These are phyloP conservation scores for Ligustrum vulgare DNA, from an alignment of 257 asterid genomes.

Conservation along the genomic window DNA sequence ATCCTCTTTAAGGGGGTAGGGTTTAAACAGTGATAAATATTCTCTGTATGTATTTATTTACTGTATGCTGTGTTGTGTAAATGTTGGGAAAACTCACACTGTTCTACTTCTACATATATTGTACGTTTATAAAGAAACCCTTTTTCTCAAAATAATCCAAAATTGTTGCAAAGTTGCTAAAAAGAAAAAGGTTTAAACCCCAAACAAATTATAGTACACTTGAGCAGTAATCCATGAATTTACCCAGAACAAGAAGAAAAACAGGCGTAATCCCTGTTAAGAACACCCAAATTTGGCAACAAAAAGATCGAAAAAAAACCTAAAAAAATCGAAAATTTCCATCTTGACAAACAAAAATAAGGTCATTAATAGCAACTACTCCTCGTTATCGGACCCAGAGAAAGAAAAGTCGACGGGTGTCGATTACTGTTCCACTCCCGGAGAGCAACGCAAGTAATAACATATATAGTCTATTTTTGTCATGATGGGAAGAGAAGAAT, in stretches of 20 bases:
- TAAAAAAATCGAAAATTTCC: background rate
- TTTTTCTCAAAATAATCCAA: constrained; percentile 12
- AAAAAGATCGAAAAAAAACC: background rate
- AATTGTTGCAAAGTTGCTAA: constrained; percentile 9
- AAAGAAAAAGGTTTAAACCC: constrained; percentile 17
- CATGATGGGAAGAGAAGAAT: constrained; percentile 44
- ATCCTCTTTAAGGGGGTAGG: background rate
- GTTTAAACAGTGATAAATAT: too few species aligned
- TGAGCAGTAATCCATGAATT: constrained; percentile 40
- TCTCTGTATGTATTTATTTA: constrained; percentile 13
- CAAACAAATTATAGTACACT: constrained; percentile 27
- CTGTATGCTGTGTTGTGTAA: constrained; percentile 25
- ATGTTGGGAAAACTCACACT: constrained; percentile 30
- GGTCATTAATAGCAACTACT: too few species aligned
- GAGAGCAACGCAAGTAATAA: too few species aligned
- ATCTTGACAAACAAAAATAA: background rate
- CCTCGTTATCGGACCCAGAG: too few species aligned
- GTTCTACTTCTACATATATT: constrained; percentile 8
- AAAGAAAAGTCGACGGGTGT: too few species aligned
- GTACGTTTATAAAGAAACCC: constrained; percentile 12
- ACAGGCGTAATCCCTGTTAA: background rate
- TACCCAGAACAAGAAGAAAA: constrained; percentile 25
- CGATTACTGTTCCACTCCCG: too few species aligned
- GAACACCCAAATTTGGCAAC: constrained; percentile 32
- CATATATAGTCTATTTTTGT: background rate